Conservation (phyloP, 75 land plant species). For the Picea glauca region DNA sequence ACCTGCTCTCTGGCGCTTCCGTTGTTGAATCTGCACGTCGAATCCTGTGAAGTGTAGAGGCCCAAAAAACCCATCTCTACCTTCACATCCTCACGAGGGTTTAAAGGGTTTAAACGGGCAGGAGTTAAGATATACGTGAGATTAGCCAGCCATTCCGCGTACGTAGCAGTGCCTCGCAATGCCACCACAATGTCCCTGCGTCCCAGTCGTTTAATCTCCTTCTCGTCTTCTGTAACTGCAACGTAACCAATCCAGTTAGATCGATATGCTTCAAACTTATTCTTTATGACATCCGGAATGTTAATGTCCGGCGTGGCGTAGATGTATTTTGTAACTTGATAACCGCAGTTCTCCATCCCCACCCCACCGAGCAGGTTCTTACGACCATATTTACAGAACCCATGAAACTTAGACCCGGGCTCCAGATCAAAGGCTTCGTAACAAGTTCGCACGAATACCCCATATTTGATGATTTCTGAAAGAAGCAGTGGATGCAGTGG, state of each 20-base stretch:
- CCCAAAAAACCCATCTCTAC: conserved; percentile 59
- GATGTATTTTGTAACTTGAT: conserved; percentile 64
- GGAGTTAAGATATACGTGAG: conserved; percentile 17
- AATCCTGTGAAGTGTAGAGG: conserved; percentile 58
- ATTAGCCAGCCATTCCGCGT: conserved; percentile 22
- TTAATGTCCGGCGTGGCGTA: conserved; percentile 58
- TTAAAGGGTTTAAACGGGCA: conserved; percentile 5
- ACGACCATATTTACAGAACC: conserved; percentile 52
- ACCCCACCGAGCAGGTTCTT: conserved; percentile 3
- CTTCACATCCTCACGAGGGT: conserved; percentile 27
- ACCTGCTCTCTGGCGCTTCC: conserved; percentile 57
- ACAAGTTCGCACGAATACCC: conserved; percentile 45
- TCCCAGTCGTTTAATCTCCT: conserved; percentile 23
- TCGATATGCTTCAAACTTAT: conserved; percentile 12
- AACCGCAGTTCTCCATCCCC: conserved; percentile 48
- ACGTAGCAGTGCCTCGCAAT: conserved; percentile 24
- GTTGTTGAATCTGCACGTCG: conserved; percentile 30
- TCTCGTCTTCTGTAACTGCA: conserved; percentile 40
- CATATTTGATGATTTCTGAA: conserved; percentile 64
- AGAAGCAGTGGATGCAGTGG: conserved; percentile 46
- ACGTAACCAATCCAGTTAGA: conserved; percentile 70
- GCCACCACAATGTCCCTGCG: conserved; percentile 35
- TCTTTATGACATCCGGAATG: conserved; percentile 14
- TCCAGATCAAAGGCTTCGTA: conserved; percentile 77
- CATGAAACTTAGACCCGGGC: conserved; percentile 47